A percentile compares a stretch with the other conserved stretches of the same genome.
phyloP scores from a whole-genome alignment of 2,329 filamentous ascomycete species.

The Fusarium pseudoanthophilum region DNA sequence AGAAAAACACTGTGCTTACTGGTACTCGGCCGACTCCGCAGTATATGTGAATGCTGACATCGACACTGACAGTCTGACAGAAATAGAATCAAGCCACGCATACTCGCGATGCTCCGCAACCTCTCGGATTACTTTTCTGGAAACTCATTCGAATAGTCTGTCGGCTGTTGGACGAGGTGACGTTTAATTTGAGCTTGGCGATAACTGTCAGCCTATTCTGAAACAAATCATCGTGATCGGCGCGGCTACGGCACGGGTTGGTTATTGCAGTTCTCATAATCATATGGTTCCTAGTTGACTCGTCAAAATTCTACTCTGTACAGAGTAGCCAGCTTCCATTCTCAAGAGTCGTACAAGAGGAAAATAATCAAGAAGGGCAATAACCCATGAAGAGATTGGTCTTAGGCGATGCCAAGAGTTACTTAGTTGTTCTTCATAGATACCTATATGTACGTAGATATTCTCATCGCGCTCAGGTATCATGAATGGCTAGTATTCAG shows the following conservation, averaged over 20 bases:
- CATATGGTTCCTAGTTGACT: conserved; percentile 11
- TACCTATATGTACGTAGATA: not conserved
- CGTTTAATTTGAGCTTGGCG: not conserved
- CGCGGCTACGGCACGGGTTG: conserved; percentile 2
- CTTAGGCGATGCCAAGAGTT: conserved; percentile 4
- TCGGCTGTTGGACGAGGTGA: not conserved
- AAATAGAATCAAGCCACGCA: conserved; percentile 14
- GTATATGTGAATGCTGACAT: conserved; percentile 20
- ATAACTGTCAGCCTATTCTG: not conserved
- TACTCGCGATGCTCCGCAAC: not conserved
- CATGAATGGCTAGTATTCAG: not conserved
- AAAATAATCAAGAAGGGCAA: not conserved
- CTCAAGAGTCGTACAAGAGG: conserved; percentile 7
- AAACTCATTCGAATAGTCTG: not conserved
- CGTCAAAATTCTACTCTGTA: conserved; percentile 8
- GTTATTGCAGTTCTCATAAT: not conserved
- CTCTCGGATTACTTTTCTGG: not conserved
- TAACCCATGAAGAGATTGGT: conserved; percentile 2
- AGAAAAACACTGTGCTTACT: conserved; percentile 35
- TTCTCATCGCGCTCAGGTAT: not conserved
- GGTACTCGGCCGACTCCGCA: conserved; percentile 39
- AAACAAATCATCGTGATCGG: conserved; percentile 11
- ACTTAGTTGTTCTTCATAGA: not conserved
- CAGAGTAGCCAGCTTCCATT: conserved; percentile 9
- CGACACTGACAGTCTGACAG: not conserved